Evolutionary conservation across 345 rosid genomes (phyloP).

Genomic region (Arabis hirsuta): DNA sequence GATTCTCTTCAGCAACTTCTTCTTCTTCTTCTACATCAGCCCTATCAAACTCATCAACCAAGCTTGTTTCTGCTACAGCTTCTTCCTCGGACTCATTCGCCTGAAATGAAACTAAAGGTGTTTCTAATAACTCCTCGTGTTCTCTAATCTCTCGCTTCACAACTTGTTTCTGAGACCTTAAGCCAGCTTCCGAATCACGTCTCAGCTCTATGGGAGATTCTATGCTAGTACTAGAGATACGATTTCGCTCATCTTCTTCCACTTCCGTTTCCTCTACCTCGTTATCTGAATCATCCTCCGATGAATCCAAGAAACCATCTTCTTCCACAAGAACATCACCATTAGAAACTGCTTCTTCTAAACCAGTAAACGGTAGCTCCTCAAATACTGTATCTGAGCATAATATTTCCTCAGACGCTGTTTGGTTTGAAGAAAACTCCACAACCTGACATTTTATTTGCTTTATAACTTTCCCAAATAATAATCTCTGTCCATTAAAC

Average conservation of each 20-base stretch:
- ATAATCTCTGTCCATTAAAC: constrained; percentile 55
- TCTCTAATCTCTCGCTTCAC: constrained; percentile 33
- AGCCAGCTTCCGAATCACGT: background rate
- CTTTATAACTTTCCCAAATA: constrained; percentile 79
- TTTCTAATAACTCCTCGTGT: background rate
- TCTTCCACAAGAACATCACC: constrained; percentile 36
- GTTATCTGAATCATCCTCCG: constrained; percentile 21
- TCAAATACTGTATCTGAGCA: constrained; percentile 30
- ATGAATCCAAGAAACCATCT: constrained; percentile 16
- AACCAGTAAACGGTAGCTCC: constrained; percentile 32
- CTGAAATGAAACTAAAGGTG: constrained; percentile 23
- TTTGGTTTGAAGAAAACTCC: constrained; percentile 41
- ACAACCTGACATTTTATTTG: constrained; percentile 65
- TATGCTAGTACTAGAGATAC: constrained; percentile 24
- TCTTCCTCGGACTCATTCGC: constrained; percentile 21
- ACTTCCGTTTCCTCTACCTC: constrained; percentile 17
- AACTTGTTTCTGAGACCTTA: constrained; percentile 25
- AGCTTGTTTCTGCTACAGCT: constrained; percentile 22
- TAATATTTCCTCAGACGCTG: constrained; percentile 39
- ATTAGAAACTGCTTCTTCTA: constrained; percentile 40
- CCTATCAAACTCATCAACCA: constrained; percentile 42
- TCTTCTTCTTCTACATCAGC: constrained; percentile 43
- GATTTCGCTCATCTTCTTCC: constrained; percentile 17
- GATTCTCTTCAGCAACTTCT: constrained; percentile 42
- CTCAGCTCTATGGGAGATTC: constrained; percentile 23